Evolutionary conservation across 495 filamentous ascomycete genomes (phyloP).

Genomic region (Talaromyces proteolyticus): DNA sequence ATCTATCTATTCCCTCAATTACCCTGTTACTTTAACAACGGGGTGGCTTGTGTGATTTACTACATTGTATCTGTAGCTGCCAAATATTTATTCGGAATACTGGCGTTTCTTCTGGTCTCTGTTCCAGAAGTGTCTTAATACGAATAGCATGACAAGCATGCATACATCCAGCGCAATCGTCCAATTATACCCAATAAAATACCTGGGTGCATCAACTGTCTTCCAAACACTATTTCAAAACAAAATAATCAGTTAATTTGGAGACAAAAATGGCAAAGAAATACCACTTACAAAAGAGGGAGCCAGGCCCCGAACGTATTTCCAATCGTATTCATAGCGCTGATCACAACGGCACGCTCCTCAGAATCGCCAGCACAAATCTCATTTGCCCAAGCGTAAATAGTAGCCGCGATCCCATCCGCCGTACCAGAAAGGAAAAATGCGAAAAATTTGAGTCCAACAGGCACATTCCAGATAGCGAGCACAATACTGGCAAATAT

Average conservation of each 20-base stretch:
- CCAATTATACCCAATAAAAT: slow-evolving; percentile 22
- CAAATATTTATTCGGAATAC: too few relatives aligned
- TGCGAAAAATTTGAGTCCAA: slow-evolving; percentile 42
- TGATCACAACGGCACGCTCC: slow-evolving; percentile 49
- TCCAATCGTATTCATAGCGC: slow-evolving; percentile 43
- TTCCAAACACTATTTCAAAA: slow-evolving; percentile 18
- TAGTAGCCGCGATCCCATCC: slow-evolving; percentile 27
- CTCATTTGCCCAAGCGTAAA: slow-evolving; percentile 48
- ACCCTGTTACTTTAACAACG: too few relatives aligned
- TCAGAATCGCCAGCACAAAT: slow-evolving; percentile 45
- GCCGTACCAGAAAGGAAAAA: slow-evolving; percentile 30
- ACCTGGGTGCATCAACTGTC: slow-evolving; percentile 20
- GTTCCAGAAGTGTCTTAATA: slow-evolving; percentile 17
- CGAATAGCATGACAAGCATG: slow-evolving; percentile 18
- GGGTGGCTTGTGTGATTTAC: too few relatives aligned
- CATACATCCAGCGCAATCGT: slow-evolving; percentile 21
- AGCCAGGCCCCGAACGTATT: slow-evolving; percentile 41
- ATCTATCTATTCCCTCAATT: too few relatives aligned
- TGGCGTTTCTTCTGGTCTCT: slow-evolving; percentile 11
- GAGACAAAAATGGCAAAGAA: neutral
- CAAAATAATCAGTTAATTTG: neutral
- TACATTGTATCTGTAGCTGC: too few relatives aligned
- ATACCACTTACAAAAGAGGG: slow-evolving; percentile 17
- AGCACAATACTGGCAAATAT: slow-evolving; percentile 34
- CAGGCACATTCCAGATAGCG: slow-evolving; percentile 45